Conservation (phyloP, 495 filamentous ascomycete genomes). For the Diplogelasinospora grovesii region DNA sequence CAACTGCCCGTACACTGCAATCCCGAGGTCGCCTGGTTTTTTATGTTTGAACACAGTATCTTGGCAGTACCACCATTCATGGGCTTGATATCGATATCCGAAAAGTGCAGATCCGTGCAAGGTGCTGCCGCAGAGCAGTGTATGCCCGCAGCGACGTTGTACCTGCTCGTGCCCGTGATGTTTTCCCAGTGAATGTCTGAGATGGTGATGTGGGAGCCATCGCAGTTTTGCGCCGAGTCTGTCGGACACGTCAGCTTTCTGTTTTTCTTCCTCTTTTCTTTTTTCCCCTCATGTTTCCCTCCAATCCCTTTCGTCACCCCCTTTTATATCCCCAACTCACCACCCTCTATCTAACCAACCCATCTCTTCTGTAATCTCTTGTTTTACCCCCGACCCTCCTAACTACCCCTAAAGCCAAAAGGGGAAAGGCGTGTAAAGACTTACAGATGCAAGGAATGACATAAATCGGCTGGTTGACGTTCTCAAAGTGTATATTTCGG, state of each 20-base stretch:
- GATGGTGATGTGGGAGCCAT: conserved; percentile 44
- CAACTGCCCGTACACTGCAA: conserved; percentile 38
- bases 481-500: conserved; percentile 38
- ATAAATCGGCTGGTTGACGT: conserved; percentile 52
- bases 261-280: background rate
- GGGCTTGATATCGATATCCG: conserved; percentile 43
- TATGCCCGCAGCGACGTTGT: conserved; percentile 49
- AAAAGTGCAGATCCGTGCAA: conserved; percentile 44
- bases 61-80: conserved; percentile 35
- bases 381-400: too few species aligned
- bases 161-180: conserved; percentile 47
- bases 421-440: too few species aligned
- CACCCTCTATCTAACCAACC: too few species aligned
- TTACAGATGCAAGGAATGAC: conserved; percentile 50
- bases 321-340: too few species aligned
- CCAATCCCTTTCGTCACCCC: too few species aligned
- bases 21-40: conserved; percentile 29
- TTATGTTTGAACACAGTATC: conserved; percentile 40
- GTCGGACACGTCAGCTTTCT: too few species aligned
- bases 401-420: too few species aligned
- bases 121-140: conserved; percentile 44
- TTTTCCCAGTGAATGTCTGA: conserved; percentile 49
- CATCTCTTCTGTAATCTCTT: too few species aligned
- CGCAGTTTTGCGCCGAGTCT: conserved; percentile 41
- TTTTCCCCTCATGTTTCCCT: too few species aligned